Conservation (phyloP, 2,329 filamentous ascomycete genomes). For the Onygena corvina region DNA sequence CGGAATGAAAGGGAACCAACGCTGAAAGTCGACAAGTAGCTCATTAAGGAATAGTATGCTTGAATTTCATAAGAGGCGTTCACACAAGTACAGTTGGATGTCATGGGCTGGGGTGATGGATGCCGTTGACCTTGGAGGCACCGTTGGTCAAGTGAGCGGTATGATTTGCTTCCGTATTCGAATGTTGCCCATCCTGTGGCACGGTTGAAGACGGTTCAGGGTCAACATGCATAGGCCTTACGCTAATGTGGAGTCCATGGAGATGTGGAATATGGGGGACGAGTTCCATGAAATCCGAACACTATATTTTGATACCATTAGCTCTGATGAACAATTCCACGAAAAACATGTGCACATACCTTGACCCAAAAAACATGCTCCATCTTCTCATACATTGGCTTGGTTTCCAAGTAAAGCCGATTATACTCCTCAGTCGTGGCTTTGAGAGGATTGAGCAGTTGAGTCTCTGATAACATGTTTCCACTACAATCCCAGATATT, state of each 20-base stretch:
- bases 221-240: slow-evolving; percentile 33
- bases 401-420: slow-evolving; percentile 33
- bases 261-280: slow-evolving; percentile 39
- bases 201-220: slow-evolving; percentile 22
- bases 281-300: slow-evolving; percentile 40
- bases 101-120: not conserved
- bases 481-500: slow-evolving; percentile 39
- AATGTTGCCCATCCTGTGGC: slow-evolving; percentile 22
- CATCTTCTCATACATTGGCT: slow-evolving; percentile 39
- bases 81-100: not conserved
- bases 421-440: slow-evolving; percentile 31
- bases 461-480: slow-evolving; percentile 34
- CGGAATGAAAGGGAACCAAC: not conserved
- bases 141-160: slow-evolving; percentile 1
- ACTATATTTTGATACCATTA: slow-evolving; percentile 27
- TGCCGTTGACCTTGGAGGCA: not conserved
- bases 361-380: slow-evolving; percentile 42
- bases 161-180: not conserved
- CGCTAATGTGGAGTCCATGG: slow-evolving; percentile 30
- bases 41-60: not conserved
- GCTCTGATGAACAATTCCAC: too few species aligned
- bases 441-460: slow-evolving; percentile 27
- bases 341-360: slow-evolving; percentile 25
- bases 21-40: not conserved
- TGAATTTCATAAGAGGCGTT: not conserved